Evolutionary conservation across 2,329 filamentous ascomycete genomes (phyloP).

Genomic region (Chaetomium globosum): DNA sequence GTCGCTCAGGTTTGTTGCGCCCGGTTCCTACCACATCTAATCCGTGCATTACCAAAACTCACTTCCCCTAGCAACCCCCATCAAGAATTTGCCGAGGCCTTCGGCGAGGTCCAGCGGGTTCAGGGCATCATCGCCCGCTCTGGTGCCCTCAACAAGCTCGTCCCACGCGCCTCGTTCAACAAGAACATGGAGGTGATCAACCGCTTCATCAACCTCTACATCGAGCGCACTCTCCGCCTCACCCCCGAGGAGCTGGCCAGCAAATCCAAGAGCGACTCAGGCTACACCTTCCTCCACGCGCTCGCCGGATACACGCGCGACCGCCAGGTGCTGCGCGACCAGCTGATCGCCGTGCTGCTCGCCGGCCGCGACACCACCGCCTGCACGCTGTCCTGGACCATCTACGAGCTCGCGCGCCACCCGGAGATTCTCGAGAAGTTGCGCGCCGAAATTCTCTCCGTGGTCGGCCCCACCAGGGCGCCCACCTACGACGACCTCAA

Average conservation of each 20-base stretch:
- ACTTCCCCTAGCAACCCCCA: slow-evolving; percentile 52
- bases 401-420: slow-evolving; percentile 78
- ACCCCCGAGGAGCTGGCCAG: slow-evolving; percentile 71
- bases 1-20: slow-evolving; percentile 53
- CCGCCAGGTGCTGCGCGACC: slow-evolving; percentile 74
- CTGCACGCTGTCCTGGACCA: slow-evolving; percentile 73
- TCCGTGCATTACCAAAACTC: neutral
- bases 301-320: slow-evolving; percentile 79
- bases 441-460: slow-evolving; percentile 69
- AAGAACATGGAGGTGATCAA: slow-evolving; percentile 69
- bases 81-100: slow-evolving; percentile 76
- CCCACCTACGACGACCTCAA: slow-evolving; percentile 82
- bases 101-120: slow-evolving; percentile 74
- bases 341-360: slow-evolving; percentile 78
- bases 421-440: slow-evolving; percentile 69
- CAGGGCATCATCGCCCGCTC: slow-evolving; percentile 69
- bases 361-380: slow-evolving; percentile 89
- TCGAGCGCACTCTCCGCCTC: slow-evolving; percentile 71
- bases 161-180: slow-evolving; percentile 68
- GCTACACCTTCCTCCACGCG: slow-evolving; percentile 84
- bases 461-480: slow-evolving; percentile 63
- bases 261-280: slow-evolving; percentile 70
- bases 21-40: neutral
- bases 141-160: slow-evolving; percentile 62
- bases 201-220: slow-evolving; percentile 74